A percentile compares a stretch with the other conserved stretches of the same genome.
Conservation (phyloP, 2,329 filamentous ascomycete species). For the Ophidiomyces ophidiicola region DNA sequence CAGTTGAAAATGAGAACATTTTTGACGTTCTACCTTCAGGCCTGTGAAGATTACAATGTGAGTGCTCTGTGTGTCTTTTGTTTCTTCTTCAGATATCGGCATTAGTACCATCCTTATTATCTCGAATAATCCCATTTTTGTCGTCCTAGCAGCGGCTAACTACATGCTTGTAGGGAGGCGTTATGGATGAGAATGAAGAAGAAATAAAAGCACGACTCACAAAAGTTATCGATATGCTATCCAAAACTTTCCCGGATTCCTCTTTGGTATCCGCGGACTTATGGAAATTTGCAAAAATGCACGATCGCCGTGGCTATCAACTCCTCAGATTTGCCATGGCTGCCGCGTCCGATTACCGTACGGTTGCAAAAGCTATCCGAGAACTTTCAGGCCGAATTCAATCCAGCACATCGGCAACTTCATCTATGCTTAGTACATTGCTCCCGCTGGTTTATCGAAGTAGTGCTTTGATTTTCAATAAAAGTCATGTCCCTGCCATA, state of each 20-base stretch:
- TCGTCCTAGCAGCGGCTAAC: background rate
- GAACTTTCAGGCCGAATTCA: constrained; percentile 76
- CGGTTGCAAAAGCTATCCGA: constrained; percentile 77
- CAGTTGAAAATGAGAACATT: constrained; percentile 64
- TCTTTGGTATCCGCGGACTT: constrained; percentile 62
- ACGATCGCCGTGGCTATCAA: constrained; percentile 82
- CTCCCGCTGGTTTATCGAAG: constrained; percentile 72
- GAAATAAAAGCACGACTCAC: constrained; percentile 58
- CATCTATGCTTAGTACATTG: constrained; percentile 63
- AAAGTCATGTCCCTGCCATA: constrained; percentile 82
- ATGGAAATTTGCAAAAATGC: constrained; percentile 78
- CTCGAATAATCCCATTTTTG: constrained; percentile 11
- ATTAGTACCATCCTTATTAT: too few species aligned
- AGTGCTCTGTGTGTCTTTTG: constrained; percentile 14
- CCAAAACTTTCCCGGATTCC: constrained; percentile 64
- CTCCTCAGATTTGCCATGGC: constrained; percentile 76
- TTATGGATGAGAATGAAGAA: constrained; percentile 55
- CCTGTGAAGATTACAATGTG: constrained; percentile 76
- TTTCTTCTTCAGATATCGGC: background rate
- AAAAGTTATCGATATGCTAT: constrained; percentile 59
- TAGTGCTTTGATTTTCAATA: constrained; percentile 79
- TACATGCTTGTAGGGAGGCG: constrained; percentile 46
- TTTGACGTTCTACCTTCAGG: constrained; percentile 61
- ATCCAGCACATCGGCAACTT: constrained; percentile 42
- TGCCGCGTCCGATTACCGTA: constrained; percentile 81